Evolutionary conservation across 2,329 filamentous ascomycete species (phyloP).

Genomic region (Fusarium udum): DNA sequence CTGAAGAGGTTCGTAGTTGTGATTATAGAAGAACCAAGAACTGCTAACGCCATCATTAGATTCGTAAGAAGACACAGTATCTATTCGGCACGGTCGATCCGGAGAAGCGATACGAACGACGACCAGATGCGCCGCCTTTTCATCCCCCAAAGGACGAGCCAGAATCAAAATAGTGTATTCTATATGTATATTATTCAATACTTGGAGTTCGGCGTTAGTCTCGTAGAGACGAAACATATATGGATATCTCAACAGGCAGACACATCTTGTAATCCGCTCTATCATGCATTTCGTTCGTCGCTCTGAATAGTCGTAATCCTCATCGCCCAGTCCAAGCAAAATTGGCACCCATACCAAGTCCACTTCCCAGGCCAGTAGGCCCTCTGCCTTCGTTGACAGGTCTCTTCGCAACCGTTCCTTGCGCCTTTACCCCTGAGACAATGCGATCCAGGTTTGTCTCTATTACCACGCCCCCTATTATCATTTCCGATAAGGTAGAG

Average conservation of each 20-base stretch:
- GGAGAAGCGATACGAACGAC: constrained; percentile 55
- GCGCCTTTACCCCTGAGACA: constrained; percentile 81
- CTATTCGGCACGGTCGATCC: constrained; percentile 54
- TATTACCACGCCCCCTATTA: constrained; percentile 92
- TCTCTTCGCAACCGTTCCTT: constrained; percentile 80
- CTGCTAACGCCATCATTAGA: constrained; percentile 40
- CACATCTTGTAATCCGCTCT: constrained; percentile 33
- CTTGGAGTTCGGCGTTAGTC: constrained; percentile 45
- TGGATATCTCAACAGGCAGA: constrained; percentile 35
- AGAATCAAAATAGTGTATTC: constrained; percentile 42
- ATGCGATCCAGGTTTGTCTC: constrained; percentile 92
- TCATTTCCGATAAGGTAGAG: constrained; percentile 90
- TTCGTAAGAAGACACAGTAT: constrained; percentile 49
- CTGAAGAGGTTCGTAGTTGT: constrained; percentile 49
- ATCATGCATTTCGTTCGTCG: constrained; percentile 4
- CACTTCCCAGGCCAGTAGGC: constrained; percentile 55
- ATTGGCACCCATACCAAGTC: constrained; percentile 65
- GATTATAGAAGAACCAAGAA: neutral
- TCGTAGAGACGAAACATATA: constrained; percentile 36
- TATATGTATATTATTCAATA: constrained; percentile 41
- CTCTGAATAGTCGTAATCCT: constrained; percentile 23
- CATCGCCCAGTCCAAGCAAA: constrained; percentile 63
- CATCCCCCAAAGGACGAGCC: constrained; percentile 38
- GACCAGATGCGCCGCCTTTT: constrained; percentile 50
- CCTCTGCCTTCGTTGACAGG: constrained; percentile 75